Percentiles rank a stretch among this genome's conserved stretches.
Conservation (phyloP, 2,329 filamentous ascomycete species). For the Trichophyton schoenleinii region DNA sequence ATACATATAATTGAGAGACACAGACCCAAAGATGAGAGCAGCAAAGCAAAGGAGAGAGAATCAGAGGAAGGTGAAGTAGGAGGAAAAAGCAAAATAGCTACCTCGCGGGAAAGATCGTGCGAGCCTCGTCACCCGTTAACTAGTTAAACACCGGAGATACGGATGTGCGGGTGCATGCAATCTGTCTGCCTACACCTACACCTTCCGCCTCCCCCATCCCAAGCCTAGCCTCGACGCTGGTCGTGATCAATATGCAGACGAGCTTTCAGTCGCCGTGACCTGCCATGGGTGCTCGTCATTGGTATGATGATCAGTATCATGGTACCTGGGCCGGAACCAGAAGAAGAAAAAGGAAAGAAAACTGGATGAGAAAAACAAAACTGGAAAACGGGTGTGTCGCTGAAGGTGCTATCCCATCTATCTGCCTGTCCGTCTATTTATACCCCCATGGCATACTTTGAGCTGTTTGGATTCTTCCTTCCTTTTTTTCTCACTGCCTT, state of each 20-base stretch:
- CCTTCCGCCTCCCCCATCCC: neutral
- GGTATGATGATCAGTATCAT: conserved; percentile 4
- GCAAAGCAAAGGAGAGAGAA: no score
- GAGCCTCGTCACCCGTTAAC: neutral
- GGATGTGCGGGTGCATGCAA: neutral
- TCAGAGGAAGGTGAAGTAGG: neutral
- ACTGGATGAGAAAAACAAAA: no score
- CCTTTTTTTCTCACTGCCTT: neutral
- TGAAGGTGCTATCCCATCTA: neutral
- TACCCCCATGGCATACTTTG: neutral
- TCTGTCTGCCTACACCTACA: neutral
- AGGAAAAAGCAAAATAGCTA: neutral
- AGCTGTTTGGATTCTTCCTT: neutral
- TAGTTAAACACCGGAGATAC: neutral
- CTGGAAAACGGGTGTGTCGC: neutral
- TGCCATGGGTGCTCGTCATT: conserved; percentile 1
- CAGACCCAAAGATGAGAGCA: no score
- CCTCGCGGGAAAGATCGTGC: neutral
- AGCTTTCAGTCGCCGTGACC: neutral
- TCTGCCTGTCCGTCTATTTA: neutral
- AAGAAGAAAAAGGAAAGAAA: neutral
- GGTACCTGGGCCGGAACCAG: neutral
- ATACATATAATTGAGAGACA: no score
- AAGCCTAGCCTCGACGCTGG: neutral
- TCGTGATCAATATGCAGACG: neutral